Percentiles rank a stretch among this genome's conserved stretches.
phyloP scores from a whole-genome alignment of 106 monocot genomes.

The Apostasia shenzhenica region DNA sequence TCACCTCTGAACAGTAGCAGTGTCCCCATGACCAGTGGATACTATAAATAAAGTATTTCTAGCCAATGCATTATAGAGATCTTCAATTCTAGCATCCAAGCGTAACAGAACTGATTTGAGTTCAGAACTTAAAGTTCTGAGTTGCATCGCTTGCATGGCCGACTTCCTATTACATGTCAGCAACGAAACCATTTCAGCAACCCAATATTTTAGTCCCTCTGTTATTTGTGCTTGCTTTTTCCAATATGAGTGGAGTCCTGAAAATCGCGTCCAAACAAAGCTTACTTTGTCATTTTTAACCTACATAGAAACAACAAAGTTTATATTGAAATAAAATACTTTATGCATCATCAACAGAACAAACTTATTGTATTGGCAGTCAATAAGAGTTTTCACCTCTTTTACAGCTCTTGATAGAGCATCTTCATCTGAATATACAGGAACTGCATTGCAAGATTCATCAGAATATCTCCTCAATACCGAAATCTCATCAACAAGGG shows the following conservation, averaged over 20 bases:
- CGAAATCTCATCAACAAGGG: slow-evolving; percentile 70
- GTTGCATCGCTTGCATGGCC: slow-evolving; percentile 12
- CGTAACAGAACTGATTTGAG: slow-evolving; percentile 41
- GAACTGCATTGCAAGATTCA: slow-evolving; percentile 75
- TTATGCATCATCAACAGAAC: not conserved
- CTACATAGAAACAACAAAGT: slow-evolving; percentile 29
- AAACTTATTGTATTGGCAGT: not conserved
- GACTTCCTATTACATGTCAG: slow-evolving; percentile 49
- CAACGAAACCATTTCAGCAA: slow-evolving; percentile 58
- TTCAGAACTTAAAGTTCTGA: slow-evolving; percentile 27
- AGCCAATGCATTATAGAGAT: slow-evolving; percentile 62
- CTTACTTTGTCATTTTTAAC: slow-evolving; percentile 68
- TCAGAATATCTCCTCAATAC: slow-evolving; percentile 82
- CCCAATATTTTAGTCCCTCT: slow-evolving; percentile 34
- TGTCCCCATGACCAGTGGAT: slow-evolving; percentile 89
- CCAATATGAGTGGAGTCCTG: slow-evolving; percentile 61
- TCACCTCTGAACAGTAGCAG: slow-evolving; percentile 84
- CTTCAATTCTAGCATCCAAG: slow-evolving; percentile 53
- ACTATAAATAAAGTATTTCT: slow-evolving; percentile 72
- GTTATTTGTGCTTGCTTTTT: slow-evolving; percentile 46
- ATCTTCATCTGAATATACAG: slow-evolving; percentile 69
- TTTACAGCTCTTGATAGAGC: slow-evolving; percentile 77
- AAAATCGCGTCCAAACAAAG: slow-evolving; percentile 89
- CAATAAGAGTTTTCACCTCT: slow-evolving; percentile 42
- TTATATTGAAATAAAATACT: not conserved